Evolutionary conservation across 2,329 filamentous ascomycete genomes (phyloP), one percentile per base, ranked within the genome.

Genomic region (Aspergillus vadensis): DNA sequence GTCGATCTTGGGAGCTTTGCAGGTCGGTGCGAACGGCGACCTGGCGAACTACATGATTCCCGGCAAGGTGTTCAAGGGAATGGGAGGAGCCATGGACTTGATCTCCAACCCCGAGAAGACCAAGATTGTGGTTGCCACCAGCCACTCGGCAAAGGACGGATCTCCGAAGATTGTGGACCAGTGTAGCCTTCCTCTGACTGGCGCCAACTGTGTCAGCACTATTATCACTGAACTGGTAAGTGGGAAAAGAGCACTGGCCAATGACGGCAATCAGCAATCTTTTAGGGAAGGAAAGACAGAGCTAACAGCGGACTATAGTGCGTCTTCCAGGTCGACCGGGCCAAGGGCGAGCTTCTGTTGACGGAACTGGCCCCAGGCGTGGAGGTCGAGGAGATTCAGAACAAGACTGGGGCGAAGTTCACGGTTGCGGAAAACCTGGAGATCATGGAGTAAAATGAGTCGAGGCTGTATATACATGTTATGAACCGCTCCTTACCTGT

Each of bases 1-100:
- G 5, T 92, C 90, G 0, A 92, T 96, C 70, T 84, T 96, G 0
- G 91, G 91, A 3, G 89, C 91, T 2, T 86, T 94, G 66, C 90
- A 96, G 79, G 91, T 95, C 21, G 89, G 86, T 65, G 90, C 90
- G 0, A 82, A 85, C 2, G 91, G 91, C 25, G 91, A 96, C 72
- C 78, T 96, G 56, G 91, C 91, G 49, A 95, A 95, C 77, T 96
- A 91, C 82, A 95, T 95, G 89, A 90, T 96, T 64, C 91, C 91
- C 0, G 91, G 91, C 23, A 95, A 94, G 77, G 86, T 91, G 10
- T 74, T 92, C 77, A 95, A 95, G 82, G 91, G 91, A 17, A 95
- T 96, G 88, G 91, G 91, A 62, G 88, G 88, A 27, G 88, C 88
- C 17, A 91, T 91, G 88, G 88, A 91, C 72, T 78, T 91, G 7